Evolutionary conservation across 78 protist species (phyloP).

Genomic region (slime mould (Dictyostelium discoideum)): DNA sequence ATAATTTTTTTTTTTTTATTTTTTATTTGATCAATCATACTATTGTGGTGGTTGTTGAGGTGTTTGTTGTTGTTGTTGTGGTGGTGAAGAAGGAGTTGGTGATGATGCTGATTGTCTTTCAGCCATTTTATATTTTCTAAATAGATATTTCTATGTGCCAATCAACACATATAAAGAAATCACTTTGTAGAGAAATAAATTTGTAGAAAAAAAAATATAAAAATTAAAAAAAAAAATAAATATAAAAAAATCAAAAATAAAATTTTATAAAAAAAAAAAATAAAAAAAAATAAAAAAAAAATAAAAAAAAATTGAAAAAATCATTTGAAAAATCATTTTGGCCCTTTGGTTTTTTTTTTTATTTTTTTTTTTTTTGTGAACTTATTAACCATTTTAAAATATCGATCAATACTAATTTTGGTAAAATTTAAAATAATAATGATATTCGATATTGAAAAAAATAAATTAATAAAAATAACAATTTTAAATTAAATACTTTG

Average conservation of each 20-base stretch:
- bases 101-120: neutral
- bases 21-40: neutral
- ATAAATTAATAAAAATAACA: neutral
- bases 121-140: neutral
- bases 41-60: neutral
- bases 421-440: too few relatives aligned
- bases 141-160: neutral
- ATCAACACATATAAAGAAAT: neutral
- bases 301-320: neutral
- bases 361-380: too few relatives aligned
- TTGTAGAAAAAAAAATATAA: neutral
- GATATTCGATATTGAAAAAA: too few relatives aligned
- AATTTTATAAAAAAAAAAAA: neutral
- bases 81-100: neutral
- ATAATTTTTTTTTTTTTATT: neutral
- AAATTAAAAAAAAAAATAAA: neutral
- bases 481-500: neutral
- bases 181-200: neutral
- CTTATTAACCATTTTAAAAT: too few relatives aligned
- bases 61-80: constrained; percentile 6
- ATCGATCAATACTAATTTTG: too few relatives aligned
- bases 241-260: neutral
- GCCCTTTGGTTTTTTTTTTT: too few relatives aligned
- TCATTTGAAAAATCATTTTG: neutral
- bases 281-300: neutral